Evolutionary conservation across 192 early-diverging fungal genomes (phyloP), one percentile per base, ranked within the genome.

Genomic region (Entomortierella lignicola): DNA sequence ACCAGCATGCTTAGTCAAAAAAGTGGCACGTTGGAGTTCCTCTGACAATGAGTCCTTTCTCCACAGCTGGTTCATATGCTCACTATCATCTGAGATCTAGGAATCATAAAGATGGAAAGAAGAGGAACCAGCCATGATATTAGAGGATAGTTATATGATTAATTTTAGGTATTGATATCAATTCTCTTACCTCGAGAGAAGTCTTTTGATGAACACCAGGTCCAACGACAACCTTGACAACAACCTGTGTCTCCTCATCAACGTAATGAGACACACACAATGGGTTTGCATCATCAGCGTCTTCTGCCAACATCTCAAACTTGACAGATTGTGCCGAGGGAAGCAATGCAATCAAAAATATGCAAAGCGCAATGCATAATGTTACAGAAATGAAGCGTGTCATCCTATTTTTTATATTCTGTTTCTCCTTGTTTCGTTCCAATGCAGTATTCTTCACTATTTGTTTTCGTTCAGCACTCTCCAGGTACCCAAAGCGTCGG

Each of bases 1-100:
- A 15, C 94, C 93, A 60, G 96, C 92, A 15, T 87, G 89, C 75
- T 95, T 93, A 20, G 94, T 96, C 57, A 88, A 92, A 79, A 98
- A 94, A 20, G 87, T 58, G 0, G 30, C 86, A 55, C 92, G 86
- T 55, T 91, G 89, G 50, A 82, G 80, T 34, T 90, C 92, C 26
- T 88, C 91, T 21, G 85, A 81, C 55, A 90, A 51, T 60, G 87
- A 81, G 44, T 81, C 83, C 72, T 94, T 92, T 42, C 85, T 87
- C 27, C 83, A 91, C 71, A 95, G 92, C 41, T 90, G 86, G 82
- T 94, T 95, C 47, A 85, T 72, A 51, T 86, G 75, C 17, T 85
- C 80, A 54, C 90, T 90, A 77, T 93, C 87, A 81, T 97, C 95
- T 69, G 86, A 85, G 54, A 96, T 85, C 91, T 91, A 64, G 20